Conservation (phyloP, 805 yeast genomes). For the Ogataea saltuana region DNA sequence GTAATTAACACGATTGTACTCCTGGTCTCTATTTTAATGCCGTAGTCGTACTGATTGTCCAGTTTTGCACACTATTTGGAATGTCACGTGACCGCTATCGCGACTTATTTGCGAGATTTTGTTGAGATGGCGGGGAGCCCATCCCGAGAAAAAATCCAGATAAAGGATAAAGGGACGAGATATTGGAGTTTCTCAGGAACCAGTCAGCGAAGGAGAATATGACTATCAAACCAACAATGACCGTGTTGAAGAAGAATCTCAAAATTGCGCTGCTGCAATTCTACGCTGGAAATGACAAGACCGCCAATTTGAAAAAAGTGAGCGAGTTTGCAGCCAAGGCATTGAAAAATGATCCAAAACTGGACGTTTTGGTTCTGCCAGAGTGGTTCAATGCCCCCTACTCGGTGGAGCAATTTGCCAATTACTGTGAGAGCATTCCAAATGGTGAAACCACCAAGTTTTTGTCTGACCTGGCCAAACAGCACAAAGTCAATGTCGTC, state of each 20-base stretch:
- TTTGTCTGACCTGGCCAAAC: constrained; percentile 65
- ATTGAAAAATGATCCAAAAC: constrained; percentile 47
- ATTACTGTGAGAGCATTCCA: constrained; percentile 88
- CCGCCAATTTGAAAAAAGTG: constrained; percentile 72
- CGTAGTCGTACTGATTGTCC: too few relatives aligned
- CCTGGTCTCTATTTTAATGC: too few relatives aligned
- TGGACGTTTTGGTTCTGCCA: constrained; percentile 82
- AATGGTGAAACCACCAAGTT: constrained; percentile 65
- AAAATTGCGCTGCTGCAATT: constrained; percentile 86
- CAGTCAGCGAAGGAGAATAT: too few relatives aligned
- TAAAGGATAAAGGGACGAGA: not conserved
- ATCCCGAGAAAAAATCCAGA: not conserved
- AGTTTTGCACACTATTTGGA: too few relatives aligned
- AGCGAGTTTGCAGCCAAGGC: constrained; percentile 66
- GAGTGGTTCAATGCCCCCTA: constrained; percentile 98
- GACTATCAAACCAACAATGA: constrained; percentile 19
- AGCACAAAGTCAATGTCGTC: constrained; percentile 61
- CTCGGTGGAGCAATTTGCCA: constrained; percentile 79
- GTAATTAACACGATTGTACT: too few relatives aligned
- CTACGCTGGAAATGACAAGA: constrained; percentile 77
- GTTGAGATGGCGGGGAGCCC: too few relatives aligned
- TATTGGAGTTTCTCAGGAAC: not conserved
- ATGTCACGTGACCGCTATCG: not conserved
- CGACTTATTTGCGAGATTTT: too few relatives aligned
- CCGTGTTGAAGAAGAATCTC: constrained; percentile 50